Evolutionary conservation across 129 eudicot species (phyloP).

Genomic region (Saposhnikovia divaricata): DNA sequence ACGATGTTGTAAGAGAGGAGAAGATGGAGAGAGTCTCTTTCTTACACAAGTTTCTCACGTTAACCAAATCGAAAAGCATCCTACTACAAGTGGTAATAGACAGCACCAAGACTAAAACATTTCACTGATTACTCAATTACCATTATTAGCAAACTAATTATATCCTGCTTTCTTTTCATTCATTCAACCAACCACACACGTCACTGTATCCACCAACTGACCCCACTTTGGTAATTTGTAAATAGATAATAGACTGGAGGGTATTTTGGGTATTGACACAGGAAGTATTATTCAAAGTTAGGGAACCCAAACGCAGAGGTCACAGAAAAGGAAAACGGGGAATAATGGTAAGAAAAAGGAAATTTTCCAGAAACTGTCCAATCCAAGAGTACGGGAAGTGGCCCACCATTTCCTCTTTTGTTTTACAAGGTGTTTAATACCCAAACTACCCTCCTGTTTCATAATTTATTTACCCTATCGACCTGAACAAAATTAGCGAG

Average conservation of each 20-base stretch:
- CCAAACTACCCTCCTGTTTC: too few relatives aligned
- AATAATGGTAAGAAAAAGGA: constrained; percentile 52
- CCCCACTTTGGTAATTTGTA: not conserved
- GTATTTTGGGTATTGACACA: constrained; percentile 11
- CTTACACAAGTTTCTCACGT: constrained; percentile 59
- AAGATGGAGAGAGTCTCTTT: constrained; percentile 33
- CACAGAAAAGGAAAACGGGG: constrained; percentile 45
- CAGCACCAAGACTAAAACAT: constrained; percentile 47
- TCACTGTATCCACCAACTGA: constrained; percentile 8
- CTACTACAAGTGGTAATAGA: constrained; percentile 58
- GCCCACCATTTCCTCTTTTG: constrained; percentile 37
- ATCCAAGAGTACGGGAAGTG: constrained; percentile 75
- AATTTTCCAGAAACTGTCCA: constrained; percentile 64
- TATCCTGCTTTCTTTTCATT: constrained; percentile 5
- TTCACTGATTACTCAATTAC: constrained; percentile 67
- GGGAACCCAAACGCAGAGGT: constrained; percentile 23
- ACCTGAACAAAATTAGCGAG: too few relatives aligned
- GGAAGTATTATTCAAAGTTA: constrained; percentile 25
- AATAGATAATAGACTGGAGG: constrained; percentile 7
- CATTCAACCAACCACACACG: constrained; percentile 21
- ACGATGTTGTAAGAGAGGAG: not conserved
- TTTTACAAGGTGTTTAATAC: not conserved
- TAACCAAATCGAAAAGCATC: constrained; percentile 81
- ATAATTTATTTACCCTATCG: too few relatives aligned
- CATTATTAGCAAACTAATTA: constrained; percentile 45